These are phyloP conservation scores for Starmerella lactis-condensi DNA, from an alignment of 805 yeast species.

Conservation along the genomic window DNA sequence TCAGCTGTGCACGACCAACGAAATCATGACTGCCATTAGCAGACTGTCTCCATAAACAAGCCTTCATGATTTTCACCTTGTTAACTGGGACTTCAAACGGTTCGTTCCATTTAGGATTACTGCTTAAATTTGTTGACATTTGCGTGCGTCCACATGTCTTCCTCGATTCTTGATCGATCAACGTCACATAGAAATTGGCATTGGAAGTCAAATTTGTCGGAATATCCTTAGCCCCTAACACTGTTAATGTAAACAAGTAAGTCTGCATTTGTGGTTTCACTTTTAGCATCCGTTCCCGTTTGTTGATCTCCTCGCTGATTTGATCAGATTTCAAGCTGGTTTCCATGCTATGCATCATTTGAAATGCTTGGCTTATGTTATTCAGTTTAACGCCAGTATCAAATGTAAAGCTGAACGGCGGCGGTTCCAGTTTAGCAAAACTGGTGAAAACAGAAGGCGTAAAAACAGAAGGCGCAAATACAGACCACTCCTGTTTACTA, in stretches of 20 bases:
- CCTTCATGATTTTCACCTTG: slow-evolving; percentile 29
- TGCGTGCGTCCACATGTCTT: slow-evolving; percentile 52
- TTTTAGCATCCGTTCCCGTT: slow-evolving; percentile 11
- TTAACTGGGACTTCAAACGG: slow-evolving; percentile 43
- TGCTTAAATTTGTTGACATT: slow-evolving; percentile 35
- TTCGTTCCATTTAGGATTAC: slow-evolving; percentile 72
- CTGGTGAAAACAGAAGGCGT: no score
- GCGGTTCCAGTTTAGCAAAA: no score
- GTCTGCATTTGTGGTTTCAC: slow-evolving; percentile 2
- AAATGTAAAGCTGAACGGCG: slow-evolving; percentile 39
- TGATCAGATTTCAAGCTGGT: slow-evolving; percentile 39
- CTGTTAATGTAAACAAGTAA: slow-evolving; percentile 39
- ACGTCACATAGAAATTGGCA: slow-evolving; percentile 38
- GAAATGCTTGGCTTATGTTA: slow-evolving; percentile 30
- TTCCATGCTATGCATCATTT: slow-evolving; percentile 16
- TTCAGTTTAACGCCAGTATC: slow-evolving; percentile 62
- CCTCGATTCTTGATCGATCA: slow-evolving; percentile 37
- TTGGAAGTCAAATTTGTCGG: neutral
- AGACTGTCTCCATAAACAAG: slow-evolving; percentile 52
- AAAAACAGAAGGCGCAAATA: no score
- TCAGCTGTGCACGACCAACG: slow-evolving; percentile 45
- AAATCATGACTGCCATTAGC: slow-evolving; percentile 34
- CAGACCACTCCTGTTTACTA: no score
- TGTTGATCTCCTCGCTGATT: slow-evolving; percentile 17
- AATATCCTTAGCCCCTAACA: slow-evolving; percentile 46